Percentiles rank a stretch among this genome's conserved stretches.
Conservation (phyloP, 306 rosid genomes). For the Crataegus laevigata region DNA sequence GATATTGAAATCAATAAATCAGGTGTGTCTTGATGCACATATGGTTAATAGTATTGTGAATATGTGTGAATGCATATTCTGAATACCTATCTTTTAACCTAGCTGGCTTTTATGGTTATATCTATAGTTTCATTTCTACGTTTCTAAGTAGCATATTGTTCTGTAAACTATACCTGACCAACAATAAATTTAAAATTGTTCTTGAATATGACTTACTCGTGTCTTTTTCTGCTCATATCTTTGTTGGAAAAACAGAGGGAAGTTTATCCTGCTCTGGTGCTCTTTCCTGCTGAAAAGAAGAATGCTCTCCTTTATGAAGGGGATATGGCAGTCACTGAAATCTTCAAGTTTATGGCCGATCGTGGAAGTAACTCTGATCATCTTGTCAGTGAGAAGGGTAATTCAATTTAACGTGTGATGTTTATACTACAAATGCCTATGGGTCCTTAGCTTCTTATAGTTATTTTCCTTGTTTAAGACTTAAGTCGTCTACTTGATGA, state of each 20-base stretch:
- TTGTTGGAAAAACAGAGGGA: slow-evolving; percentile 56
- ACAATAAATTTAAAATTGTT: background rate
- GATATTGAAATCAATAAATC: slow-evolving; percentile 54
- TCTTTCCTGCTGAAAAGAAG: slow-evolving; percentile 78
- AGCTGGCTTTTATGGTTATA: background rate
- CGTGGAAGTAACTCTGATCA: slow-evolving; percentile 55
- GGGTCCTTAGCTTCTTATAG: background rate
- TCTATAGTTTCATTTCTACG: background rate
- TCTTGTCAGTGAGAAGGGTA: slow-evolving; percentile 64
- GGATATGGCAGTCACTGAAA: slow-evolving; percentile 57
- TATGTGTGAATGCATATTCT: too few relatives aligned
- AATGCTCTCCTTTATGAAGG: slow-evolving; percentile 61
- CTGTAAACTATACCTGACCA: background rate
- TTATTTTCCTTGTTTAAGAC: background rate
- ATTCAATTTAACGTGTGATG: background rate
- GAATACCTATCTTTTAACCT: background rate
- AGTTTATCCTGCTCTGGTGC: slow-evolving; percentile 73
- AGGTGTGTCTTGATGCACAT: slow-evolving; percentile 38
- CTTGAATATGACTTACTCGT: background rate
- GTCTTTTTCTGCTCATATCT: slow-evolving; percentile 4
- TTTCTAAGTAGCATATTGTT: background rate
- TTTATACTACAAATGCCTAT: too few relatives aligned
- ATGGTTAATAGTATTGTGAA: too few relatives aligned
- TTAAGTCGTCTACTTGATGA: slow-evolving; percentile 8
- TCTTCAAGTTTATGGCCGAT: slow-evolving; percentile 68